A percentile compares a stretch with the other conserved stretches of the same genome.
phyloP scores from a whole-genome alignment of 768 basidiomycete species.

The Amanita molliuscula region DNA sequence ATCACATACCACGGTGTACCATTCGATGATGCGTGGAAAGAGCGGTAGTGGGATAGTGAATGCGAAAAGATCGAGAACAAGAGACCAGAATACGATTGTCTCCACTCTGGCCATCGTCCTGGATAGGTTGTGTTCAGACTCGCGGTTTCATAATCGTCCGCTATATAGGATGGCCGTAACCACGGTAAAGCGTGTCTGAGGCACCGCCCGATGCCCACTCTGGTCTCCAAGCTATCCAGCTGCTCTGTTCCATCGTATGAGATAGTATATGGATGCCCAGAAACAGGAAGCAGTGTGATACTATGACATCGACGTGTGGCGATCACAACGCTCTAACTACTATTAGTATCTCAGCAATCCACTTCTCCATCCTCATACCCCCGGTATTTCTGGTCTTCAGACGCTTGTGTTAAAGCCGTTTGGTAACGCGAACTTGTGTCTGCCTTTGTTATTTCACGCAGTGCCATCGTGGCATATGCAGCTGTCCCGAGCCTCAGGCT shows the following conservation, averaged over 20 bases:
- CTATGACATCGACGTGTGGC: neutral
- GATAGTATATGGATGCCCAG: neutral
- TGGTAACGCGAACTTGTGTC: constrained; percentile 93
- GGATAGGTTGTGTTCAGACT: neutral
- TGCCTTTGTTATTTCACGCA: constrained; percentile 90
- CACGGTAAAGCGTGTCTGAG: neutral
- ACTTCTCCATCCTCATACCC: constrained; percentile 31
- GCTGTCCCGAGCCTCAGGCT: constrained; percentile 79
- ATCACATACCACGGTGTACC: constrained; percentile 63
- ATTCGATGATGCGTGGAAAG: constrained; percentile 95
- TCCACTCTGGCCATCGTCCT: constrained; percentile 56
- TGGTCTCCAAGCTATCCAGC: neutral
- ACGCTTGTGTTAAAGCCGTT: constrained; percentile 60
- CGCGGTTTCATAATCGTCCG: neutral
- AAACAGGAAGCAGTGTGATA: neutral
- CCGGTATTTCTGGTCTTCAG: constrained; percentile 77
- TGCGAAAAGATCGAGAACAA: constrained; percentile 83
- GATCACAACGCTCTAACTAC: neutral
- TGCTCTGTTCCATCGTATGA: neutral
- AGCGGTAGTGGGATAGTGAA: constrained; percentile 95
- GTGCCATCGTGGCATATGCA: constrained; percentile 96
- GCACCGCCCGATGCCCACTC: neutral
- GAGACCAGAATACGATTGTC: constrained; percentile 77
- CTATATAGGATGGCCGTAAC: neutral
- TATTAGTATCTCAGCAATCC: neutral